Base-by-base conservation (phyloP, 2,329 filamentous ascomycete genomes). In the Bisporella sp. region DNA sequence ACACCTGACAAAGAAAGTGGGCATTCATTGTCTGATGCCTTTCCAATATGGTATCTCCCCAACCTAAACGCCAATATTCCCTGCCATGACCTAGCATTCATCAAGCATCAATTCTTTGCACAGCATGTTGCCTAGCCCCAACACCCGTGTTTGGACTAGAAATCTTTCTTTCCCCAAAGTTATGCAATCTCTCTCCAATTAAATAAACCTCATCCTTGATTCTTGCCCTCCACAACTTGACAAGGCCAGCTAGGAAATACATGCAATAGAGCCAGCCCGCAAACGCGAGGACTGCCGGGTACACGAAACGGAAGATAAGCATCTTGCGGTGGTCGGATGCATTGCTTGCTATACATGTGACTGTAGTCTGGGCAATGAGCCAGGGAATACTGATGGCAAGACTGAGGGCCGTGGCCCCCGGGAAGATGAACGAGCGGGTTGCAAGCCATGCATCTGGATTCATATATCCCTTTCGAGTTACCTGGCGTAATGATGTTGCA, bases 181-280 rank as follows among this genome's bases (percentile, higher is more conserved):
- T 99, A 71, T 99, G 95, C 62, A 99, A 70, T 53, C 91, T 74
- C 71, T 99, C 92, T 2, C 93, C 93, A 63, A 97, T 93, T 42
- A 99, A 73, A 66, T 99, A 99, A 0, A 95, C 91, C 69, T 99
- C 95, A 66, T 99, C 95, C 39, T 89, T 77, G 44, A 99, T 89
- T 51, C 85, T 81, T 51, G 83, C 76, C 60, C 87, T 82, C 91
- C 92, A 97, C 21, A 81, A 73, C 44, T 79, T 78, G 47, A 93
- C 77, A 47, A 89, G 77, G 43, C 77, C 70, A 6, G 78, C 63
- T n/a, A 84, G 64, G 8, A 77, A 75, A 62, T 73, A 77, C 6
- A 78, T 62, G 2, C 76, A 72, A 28, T 78, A 66, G 3, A 80
- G 67, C 2, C 76, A 74, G 30, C 51, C 48, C 9, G 53, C 52